Percentiles rank a stretch among this genome's conserved stretches.
These are phyloP conservation scores for Pterulicium gracile DNA, from an alignment of 1,284 basidiomycete species.

Conservation along the genomic window DNA sequence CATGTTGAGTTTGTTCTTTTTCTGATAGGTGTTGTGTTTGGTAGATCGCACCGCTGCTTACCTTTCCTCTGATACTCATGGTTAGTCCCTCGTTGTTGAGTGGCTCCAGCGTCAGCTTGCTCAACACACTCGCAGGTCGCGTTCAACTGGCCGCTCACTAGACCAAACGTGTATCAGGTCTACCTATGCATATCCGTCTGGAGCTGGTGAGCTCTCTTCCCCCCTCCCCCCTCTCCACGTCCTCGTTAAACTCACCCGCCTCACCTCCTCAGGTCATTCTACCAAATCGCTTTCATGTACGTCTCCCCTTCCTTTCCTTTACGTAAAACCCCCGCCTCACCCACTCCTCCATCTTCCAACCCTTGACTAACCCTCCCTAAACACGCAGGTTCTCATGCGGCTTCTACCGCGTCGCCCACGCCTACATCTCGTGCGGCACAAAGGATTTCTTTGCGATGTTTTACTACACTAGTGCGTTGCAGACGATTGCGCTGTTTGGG, in stretches of 20 bases:
- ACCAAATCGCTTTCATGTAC: conserved; percentile 18
- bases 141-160: conserved; percentile 42
- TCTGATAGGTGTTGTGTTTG: not conserved
- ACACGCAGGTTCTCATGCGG: conserved; percentile 34
- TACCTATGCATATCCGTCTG: conserved; percentile 37
- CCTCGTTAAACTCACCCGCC: not conserved
- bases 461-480: conserved; percentile 53
- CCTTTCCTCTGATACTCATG: conserved; percentile 23
- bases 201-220: conserved; percentile 30
- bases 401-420: conserved; percentile 26
- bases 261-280: conserved; percentile 23
- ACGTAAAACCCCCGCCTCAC: conserved; percentile 19
- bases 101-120: not conserved
- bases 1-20: not conserved
- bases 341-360: conserved; percentile 10
- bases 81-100: conserved; percentile 18
- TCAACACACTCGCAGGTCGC: conserved; percentile 12
- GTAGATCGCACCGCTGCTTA: conserved; percentile 14
- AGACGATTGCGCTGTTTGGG: conserved; percentile 59
- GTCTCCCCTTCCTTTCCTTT: conserved; percentile 27
- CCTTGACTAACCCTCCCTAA: too few species aligned
- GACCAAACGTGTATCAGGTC: conserved; percentile 37
- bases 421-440: conserved; percentile 27
- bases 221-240: not conserved
- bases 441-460: conserved; percentile 46